Conservation (phyloP, 2,329 filamentous ascomycete species). For the Mollisiaceae sp. region DNA sequence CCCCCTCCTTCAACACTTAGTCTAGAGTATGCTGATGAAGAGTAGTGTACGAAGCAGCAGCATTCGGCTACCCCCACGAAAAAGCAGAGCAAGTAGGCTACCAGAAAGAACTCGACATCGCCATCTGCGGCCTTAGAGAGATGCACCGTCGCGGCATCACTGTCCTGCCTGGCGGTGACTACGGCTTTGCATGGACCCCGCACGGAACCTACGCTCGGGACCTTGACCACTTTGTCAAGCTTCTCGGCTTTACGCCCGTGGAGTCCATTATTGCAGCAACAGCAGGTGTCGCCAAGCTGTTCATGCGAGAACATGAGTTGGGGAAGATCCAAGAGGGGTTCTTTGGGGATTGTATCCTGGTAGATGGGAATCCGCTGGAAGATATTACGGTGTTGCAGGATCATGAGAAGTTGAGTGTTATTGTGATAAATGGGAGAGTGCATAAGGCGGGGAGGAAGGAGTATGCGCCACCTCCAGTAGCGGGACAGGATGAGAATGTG, state of each 20-base stretch:
- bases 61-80: constrained; percentile 48
- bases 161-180: constrained; percentile 51
- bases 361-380: constrained; percentile 50
- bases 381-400: constrained; percentile 47
- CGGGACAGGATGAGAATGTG: constrained; percentile 27
- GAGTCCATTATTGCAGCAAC: constrained; percentile 51
- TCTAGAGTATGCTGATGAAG: background rate
- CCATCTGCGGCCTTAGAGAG: constrained; percentile 47
- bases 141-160: constrained; percentile 52
- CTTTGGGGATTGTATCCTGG: constrained; percentile 50
- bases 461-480: constrained; percentile 29
- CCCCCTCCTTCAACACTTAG: background rate
- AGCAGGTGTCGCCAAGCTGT: constrained; percentile 44
- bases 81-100: constrained; percentile 51
- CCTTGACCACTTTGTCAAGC: constrained; percentile 50
- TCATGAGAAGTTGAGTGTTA: constrained; percentile 50
- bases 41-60: constrained; percentile 31
- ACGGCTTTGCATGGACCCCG: constrained; percentile 52
- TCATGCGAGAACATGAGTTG: constrained; percentile 47
- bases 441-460: constrained; percentile 45
- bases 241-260: constrained; percentile 49
- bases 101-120: constrained; percentile 47
- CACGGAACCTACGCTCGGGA: constrained; percentile 53
- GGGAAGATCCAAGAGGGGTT: constrained; percentile 48
- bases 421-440: constrained; percentile 53